phyloP scores from a whole-genome alignment of 2,329 filamentous ascomycete species.

The Tolypocladium endophyticum region DNA sequence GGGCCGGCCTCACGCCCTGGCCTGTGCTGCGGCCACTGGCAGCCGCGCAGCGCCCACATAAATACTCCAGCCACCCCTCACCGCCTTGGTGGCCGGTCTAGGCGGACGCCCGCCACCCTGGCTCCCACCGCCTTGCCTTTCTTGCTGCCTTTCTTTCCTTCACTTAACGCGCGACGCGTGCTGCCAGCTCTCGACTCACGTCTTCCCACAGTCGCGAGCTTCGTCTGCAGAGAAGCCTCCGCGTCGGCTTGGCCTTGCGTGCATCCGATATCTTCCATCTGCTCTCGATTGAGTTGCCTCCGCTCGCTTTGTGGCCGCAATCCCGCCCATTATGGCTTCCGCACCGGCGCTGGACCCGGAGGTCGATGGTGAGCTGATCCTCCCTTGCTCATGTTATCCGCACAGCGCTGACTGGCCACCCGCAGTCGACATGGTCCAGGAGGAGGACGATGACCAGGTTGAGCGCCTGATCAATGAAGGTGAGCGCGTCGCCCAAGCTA shows the following conservation, averaged over 20 bases:
- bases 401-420: slow-evolving; percentile 3
- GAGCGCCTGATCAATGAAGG: slow-evolving; percentile 93
- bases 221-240: slow-evolving; percentile 2
- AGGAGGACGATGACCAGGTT: slow-evolving; percentile 62
- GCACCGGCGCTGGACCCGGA: slow-evolving; percentile 23
- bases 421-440: slow-evolving; percentile 34
- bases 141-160: background rate
- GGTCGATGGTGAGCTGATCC: slow-evolving; percentile 19
- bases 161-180: slow-evolving; percentile 30
- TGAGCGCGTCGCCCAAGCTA: slow-evolving; percentile 18
- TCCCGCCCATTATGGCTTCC: slow-evolving; percentile 20
- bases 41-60: background rate
- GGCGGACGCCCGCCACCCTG: background rate
- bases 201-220: slow-evolving; percentile 16
- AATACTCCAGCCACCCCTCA: background rate
- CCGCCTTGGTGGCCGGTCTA: background rate
- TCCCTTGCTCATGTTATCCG: background rate
- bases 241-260: background rate
- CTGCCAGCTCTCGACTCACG: slow-evolving; percentile 1
- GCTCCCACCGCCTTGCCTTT: background rate
- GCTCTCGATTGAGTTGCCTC: background rate
- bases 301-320: background rate
- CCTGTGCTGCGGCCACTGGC: background rate
- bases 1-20: background rate
- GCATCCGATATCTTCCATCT: background rate